These are phyloP conservation scores for Hanseniaspora meyeri DNA, from an alignment of 805 yeast genomes.

Conservation along the genomic window DNA sequence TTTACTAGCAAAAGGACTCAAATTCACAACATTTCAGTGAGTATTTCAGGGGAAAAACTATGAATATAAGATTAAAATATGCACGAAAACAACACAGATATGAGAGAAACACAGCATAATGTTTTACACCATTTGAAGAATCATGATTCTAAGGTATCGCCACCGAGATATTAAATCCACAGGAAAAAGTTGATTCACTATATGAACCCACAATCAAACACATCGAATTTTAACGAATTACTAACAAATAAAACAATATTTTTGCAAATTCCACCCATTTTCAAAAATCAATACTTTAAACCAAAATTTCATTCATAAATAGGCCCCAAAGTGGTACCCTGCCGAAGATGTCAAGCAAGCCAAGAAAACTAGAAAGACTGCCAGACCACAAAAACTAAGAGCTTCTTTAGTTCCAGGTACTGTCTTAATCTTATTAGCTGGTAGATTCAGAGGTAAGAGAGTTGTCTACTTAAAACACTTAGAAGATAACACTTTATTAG, in stretches of 20 bases:
- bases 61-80: too few species aligned
- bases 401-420: constrained; percentile 95
- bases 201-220: background rate
- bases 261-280: too few species aligned
- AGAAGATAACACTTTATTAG: constrained; percentile 95
- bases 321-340: constrained; percentile 90
- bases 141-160: too few species aligned
- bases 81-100: too few species aligned
- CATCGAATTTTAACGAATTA: background rate
- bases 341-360: constrained; percentile 82
- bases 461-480: constrained; percentile 93
- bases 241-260: background rate
- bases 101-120: too few species aligned
- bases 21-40: too few species aligned
- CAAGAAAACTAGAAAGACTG: constrained; percentile 80
- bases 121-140: too few species aligned
- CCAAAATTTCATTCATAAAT: constrained; percentile 8
- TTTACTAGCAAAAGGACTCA: too few species aligned
- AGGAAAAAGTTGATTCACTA: background rate
- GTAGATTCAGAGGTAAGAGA: constrained; percentile 99
- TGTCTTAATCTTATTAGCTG: constrained; percentile 92
- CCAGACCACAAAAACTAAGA: constrained; percentile 90
- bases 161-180: background rate
- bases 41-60: too few species aligned
- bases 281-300: background rate